A percentile compares a stretch with the other conserved stretches of the same genome.
These are phyloP conservation scores for Diutina scorzettiae DNA, from an alignment of 1,139 yeast genomes.

Conservation along the genomic window DNA sequence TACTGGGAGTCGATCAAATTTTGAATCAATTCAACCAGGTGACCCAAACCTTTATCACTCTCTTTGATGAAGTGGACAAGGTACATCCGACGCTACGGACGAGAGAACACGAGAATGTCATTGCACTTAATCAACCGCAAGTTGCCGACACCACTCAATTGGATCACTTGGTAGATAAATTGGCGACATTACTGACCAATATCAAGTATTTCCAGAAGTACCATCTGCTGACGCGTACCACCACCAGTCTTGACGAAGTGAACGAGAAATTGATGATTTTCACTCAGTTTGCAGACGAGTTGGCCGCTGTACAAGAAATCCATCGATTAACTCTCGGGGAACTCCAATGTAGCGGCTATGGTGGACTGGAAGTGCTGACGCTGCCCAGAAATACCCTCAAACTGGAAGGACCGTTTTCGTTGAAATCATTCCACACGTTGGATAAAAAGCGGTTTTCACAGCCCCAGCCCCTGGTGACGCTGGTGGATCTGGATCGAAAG, in stretches of 20 bases:
- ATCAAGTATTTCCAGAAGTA: conserved; percentile 28
- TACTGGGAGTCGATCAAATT: neutral
- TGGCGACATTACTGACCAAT: conserved; percentile 23
- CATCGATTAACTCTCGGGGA: conserved; percentile 21
- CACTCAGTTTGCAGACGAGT: conserved; percentile 25
- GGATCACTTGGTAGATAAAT: conserved; percentile 22
- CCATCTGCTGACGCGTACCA: conserved; percentile 19
- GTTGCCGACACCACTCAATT: neutral
- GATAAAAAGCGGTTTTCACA: conserved; percentile 19
- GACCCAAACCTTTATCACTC: neutral
- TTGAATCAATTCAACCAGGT: conserved; percentile 10
- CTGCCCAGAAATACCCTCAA: neutral
- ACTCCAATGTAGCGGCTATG: conserved; percentile 16
- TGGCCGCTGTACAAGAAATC: conserved; percentile 19
- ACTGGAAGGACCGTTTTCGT: conserved; percentile 15
- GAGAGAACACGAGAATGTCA: neutral
- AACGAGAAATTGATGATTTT: conserved; percentile 29
- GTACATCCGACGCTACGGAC: neutral
- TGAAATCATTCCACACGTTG: conserved; percentile 25
- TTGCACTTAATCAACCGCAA: neutral
- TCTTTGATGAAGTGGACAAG: neutral
- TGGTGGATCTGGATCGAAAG: neutral
- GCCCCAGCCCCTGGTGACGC: conserved; percentile 10
- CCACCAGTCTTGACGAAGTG: conserved; percentile 21
- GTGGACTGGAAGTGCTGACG: conserved; percentile 5